Conservation (phyloP, 2,329 filamentous ascomycete species). For the Sporothrix dimorphospora region DNA sequence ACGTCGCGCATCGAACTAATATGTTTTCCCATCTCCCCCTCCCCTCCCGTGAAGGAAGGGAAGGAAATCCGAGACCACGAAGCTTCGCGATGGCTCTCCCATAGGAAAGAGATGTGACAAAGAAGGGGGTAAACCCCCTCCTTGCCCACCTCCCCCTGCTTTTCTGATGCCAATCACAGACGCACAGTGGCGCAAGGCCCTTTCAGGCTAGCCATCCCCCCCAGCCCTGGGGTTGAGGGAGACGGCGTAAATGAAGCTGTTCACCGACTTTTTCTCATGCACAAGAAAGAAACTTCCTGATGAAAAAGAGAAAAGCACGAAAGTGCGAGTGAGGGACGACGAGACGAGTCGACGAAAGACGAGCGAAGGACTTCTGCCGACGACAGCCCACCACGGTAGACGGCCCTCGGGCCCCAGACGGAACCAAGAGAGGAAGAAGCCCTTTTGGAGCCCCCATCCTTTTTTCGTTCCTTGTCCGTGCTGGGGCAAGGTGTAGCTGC, state of each 20-base stretch:
- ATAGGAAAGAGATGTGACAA: constrained; percentile 29
- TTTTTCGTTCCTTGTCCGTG: constrained; percentile 21
- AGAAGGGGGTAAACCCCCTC: neutral
- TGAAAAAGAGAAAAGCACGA: constrained; percentile 22
- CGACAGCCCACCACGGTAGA: neutral
- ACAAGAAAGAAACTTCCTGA: neutral
- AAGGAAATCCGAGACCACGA: constrained; percentile 30
- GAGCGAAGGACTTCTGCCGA: neutral
- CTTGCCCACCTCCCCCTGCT: constrained; percentile 31
- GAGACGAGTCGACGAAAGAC: neutral
- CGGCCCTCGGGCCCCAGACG: neutral
- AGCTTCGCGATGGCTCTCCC: constrained; percentile 37
- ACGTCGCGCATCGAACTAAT: constrained; percentile 37
- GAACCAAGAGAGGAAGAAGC: constrained; percentile 26
- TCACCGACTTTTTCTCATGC: constrained; percentile 38
- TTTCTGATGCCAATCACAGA: constrained; percentile 37
- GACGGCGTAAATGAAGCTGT: constrained; percentile 34
- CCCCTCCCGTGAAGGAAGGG: too few relatives aligned
- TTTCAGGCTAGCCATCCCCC: constrained; percentile 33
- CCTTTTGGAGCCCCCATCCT: constrained; percentile 27
- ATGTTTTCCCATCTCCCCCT: constrained; percentile 29
- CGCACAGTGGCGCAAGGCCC: constrained; percentile 35
- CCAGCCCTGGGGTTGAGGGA: neutral
- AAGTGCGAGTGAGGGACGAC: neutral
- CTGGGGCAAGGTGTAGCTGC: constrained; percentile 4